Evolutionary conservation across 805 yeast species (phyloP).

Genomic region (Spathaspora boniae): DNA sequence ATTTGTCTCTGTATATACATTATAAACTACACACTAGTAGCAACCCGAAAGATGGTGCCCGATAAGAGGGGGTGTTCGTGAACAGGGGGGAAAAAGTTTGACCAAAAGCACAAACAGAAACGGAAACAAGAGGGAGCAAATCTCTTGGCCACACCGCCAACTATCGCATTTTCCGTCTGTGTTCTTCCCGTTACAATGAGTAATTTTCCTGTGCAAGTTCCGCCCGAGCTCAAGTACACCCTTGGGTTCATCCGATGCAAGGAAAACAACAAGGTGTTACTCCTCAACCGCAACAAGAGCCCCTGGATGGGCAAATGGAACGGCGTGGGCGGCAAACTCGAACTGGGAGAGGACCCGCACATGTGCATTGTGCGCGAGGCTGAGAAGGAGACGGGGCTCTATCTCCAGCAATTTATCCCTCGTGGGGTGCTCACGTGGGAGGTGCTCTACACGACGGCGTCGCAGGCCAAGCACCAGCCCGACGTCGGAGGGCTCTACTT

Average conservation of each 20-base stretch:
- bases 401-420: conserved; percentile 21
- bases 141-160: too few relatives aligned
- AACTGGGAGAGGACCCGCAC: conserved; percentile 29
- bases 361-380: conserved; percentile 42
- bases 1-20: too few relatives aligned
- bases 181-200: too few relatives aligned
- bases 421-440: conserved; percentile 38
- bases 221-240: conserved; percentile 20
- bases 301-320: conserved; percentile 51
- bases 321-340: conserved; percentile 45
- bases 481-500: conserved; percentile 36
- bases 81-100: conserved; percentile 1
- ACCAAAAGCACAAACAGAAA: too few relatives aligned
- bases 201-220: too few relatives aligned
- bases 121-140: too few relatives aligned
- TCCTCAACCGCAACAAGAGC: conserved; percentile 37
- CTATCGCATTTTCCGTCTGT: too few relatives aligned
- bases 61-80: too few relatives aligned
- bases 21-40: too few relatives aligned
- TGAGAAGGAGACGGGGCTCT: conserved; percentile 38
- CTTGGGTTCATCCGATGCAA: conserved; percentile 26
- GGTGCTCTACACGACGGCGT: conserved; percentile 3
- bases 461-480: too few relatives aligned
- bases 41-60: too few relatives aligned
- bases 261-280: conserved; percentile 28